phyloP scores from a whole-genome alignment of 2,329 filamentous ascomycete genomes.

The Nigrospora sphaerica region DNA sequence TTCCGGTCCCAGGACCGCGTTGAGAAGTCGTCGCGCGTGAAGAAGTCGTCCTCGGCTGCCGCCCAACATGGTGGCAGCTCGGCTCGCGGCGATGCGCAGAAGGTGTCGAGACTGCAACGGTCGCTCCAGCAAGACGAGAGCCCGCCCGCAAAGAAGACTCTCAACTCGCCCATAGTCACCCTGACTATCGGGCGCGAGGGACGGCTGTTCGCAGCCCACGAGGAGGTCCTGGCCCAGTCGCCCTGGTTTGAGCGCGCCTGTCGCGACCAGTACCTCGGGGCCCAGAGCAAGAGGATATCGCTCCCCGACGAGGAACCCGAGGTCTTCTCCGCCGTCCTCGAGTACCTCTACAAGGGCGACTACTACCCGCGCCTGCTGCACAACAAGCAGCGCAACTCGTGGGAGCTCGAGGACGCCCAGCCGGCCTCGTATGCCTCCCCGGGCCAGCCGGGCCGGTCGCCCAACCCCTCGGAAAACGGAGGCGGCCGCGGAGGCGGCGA shows the following conservation, averaged over 20 bases:
- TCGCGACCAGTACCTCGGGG: slow-evolving; percentile 65
- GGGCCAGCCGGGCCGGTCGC: slow-evolving; percentile 29
- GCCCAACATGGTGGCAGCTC: slow-evolving; percentile 19
- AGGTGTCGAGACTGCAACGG: slow-evolving; percentile 79
- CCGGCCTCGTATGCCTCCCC: slow-evolving; percentile 14
- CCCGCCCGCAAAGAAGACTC: slow-evolving; percentile 27
- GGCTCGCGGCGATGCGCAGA: slow-evolving; percentile 61
- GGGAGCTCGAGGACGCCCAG: slow-evolving; percentile 72
- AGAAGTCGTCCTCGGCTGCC: slow-evolving; percentile 46
- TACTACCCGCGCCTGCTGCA: slow-evolving; percentile 87
- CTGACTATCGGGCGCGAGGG: slow-evolving; percentile 77
- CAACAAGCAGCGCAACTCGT: slow-evolving; percentile 79
- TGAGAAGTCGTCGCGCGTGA: slow-evolving; percentile 80
- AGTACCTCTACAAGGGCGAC: slow-evolving; percentile 96
- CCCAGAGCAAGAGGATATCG: slow-evolving; percentile 70
- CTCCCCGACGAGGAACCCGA: slow-evolving; percentile 76
- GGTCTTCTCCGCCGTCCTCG: slow-evolving; percentile 86
- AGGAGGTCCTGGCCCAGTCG: slow-evolving; percentile 82
- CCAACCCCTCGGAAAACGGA: slow-evolving; percentile 33
- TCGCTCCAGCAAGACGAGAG: slow-evolving; percentile 50
- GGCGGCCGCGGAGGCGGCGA: slow-evolving; percentile 45
- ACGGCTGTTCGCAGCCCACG: slow-evolving; percentile 89
- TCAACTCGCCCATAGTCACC: slow-evolving; percentile 70
- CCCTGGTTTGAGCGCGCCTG: slow-evolving; percentile 74
- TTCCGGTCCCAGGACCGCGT: slow-evolving; percentile 79